Percentiles rank a stretch among this genome's conserved stretches.
These are phyloP conservation scores for Spathaspora girioi DNA, from an alignment of 805 yeast genomes.

Conservation along the genomic window DNA sequence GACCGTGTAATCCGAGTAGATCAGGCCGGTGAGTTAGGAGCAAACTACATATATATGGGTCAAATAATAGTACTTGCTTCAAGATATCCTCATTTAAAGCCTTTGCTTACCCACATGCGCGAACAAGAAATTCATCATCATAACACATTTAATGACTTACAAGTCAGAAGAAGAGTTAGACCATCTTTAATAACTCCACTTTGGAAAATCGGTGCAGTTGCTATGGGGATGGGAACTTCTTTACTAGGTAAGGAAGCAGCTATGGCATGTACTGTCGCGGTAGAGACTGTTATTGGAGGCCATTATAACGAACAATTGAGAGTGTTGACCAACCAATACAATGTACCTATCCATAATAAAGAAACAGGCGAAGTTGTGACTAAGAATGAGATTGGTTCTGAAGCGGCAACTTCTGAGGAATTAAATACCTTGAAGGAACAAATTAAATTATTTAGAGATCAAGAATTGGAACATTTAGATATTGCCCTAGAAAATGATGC, in stretches of 20 bases:
- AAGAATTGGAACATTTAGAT: conserved; percentile 90
- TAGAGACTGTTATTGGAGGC: conserved; percentile 95
- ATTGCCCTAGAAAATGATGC: conserved; percentile 93
- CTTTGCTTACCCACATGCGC: conserved; percentile 93
- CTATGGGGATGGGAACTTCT: conserved; percentile 85
- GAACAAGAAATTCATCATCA: conserved; percentile 94
- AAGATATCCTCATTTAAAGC: conserved; percentile 71
- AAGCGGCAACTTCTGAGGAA: conserved; percentile 46
- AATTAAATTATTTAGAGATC: conserved; percentile 81
- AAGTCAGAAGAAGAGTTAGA: conserved; percentile 73
- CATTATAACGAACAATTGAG: conserved; percentile 92
- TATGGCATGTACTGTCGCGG: conserved; percentile 99
- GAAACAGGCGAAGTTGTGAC: conserved; percentile 26
- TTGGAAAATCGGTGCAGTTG: conserved; percentile 90
- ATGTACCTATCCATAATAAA: conserved; percentile 39
- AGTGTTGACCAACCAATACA: conserved; percentile 63
- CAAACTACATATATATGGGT: conserved; percentile 88
- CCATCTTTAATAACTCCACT: conserved; percentile 90
- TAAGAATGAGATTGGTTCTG: conserved; percentile 18
- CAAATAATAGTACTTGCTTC: conserved; percentile 74
- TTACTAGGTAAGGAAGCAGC: conserved; percentile 90
- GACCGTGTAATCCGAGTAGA: conserved; percentile 84
- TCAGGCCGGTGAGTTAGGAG: conserved; percentile 98
- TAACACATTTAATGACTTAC: conserved; percentile 75
- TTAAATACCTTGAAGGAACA: conserved; percentile 53